Evolutionary conservation across 2,329 filamentous ascomycete species (phyloP), one percentile per base, ranked within the genome.

Genomic region (Esteya vermicola): DNA sequence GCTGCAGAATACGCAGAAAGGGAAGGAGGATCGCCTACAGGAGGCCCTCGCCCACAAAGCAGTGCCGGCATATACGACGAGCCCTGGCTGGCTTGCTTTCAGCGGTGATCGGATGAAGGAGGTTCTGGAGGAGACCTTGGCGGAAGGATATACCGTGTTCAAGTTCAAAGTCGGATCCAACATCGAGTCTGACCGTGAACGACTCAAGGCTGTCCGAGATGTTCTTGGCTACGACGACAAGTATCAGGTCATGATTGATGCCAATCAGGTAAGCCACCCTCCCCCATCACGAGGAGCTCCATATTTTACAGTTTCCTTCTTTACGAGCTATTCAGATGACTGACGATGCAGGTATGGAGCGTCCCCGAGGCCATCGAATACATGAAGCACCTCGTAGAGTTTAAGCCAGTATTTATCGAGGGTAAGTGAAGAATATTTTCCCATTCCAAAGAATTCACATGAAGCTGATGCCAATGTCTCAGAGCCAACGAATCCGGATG

Each of bases 371-470:
- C 86, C 8, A 85, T 93, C 51, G 74, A 72, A 46, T 85, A 89
- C 66, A 93, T 93, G 84, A 72, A 78, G 54, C 61, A 85, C 53
- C 75, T 93, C 35, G 74, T 73, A 41, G 78, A 85, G 51, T 93
- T 85, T 65, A 82, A 83, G 67, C 82, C 82, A 22, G 91, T 85
- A 82, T 93, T 93, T 64, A 93, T 93, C 55, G 86, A 93, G 64
- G 30, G 30, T 32, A 9, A 13, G 30, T 32, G 18, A 6, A 28
- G 6, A n/a, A n/a, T n/a, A n/a, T n/a, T n/a, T n/a, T n/a, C n/a
- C n/a, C n/a, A n/a, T n/a, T n/a, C n/a, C n/a, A n/a, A n/a, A n/a
- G n/a, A n/a, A n/a, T n/a, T n/a, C n/a, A n/a, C n/a, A n/a, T n/a
- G n/a, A n/a, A n/a, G n/a, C n/a, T n/a, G n/a, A n/a, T n/a, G n/a